Percentiles rank a stretch among this genome's conserved stretches.
These are phyloP conservation scores for Phaeotremella fagi DNA, from an alignment of 768 basidiomycete genomes.

Conservation along the genomic window DNA sequence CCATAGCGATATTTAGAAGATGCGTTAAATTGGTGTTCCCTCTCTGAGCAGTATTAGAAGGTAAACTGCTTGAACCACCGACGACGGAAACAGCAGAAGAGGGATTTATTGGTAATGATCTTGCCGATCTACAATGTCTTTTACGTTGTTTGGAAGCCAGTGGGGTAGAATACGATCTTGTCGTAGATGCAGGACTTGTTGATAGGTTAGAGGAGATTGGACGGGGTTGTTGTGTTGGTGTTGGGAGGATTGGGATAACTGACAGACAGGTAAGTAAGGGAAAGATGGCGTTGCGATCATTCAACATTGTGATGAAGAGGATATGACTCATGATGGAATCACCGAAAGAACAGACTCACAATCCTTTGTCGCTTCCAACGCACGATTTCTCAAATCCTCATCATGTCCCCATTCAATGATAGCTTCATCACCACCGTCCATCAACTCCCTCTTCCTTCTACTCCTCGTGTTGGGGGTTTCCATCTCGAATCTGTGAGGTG, in stretches of 20 bases:
- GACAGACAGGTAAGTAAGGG: background rate
- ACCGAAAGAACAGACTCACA: too few species aligned
- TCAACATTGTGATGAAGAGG: background rate
- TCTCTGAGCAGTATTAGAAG: background rate
- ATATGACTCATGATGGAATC: too few species aligned
- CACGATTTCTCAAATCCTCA: slow-evolving; percentile 14
- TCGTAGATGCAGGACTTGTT: background rate
- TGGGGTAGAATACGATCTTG: background rate
- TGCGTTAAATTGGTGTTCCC: background rate
- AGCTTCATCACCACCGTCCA: slow-evolving; percentile 6
- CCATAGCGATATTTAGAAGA: background rate
- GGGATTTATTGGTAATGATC: slow-evolving; percentile 21
- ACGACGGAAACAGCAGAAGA: background rate
- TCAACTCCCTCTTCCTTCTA: slow-evolving; percentile 29
- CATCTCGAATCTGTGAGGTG: too few species aligned
- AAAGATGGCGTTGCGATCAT: slow-evolving; percentile 1
- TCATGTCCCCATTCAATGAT: slow-evolving; percentile 27
- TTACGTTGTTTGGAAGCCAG: slow-evolving; percentile 21
- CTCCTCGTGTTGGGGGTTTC: slow-evolving; percentile 35
- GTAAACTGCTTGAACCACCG: background rate
- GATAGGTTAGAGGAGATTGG: slow-evolving; percentile 3
- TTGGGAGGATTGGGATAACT: slow-evolving; percentile 18
- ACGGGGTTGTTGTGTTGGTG: slow-evolving; percentile 24
- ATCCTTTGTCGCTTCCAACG: slow-evolving; percentile 19
- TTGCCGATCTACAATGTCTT: slow-evolving; percentile 23